Evolutionary conservation across 2,329 filamentous ascomycete genomes (phyloP).

Genomic region (Colletotrichum zoysiae): DNA sequence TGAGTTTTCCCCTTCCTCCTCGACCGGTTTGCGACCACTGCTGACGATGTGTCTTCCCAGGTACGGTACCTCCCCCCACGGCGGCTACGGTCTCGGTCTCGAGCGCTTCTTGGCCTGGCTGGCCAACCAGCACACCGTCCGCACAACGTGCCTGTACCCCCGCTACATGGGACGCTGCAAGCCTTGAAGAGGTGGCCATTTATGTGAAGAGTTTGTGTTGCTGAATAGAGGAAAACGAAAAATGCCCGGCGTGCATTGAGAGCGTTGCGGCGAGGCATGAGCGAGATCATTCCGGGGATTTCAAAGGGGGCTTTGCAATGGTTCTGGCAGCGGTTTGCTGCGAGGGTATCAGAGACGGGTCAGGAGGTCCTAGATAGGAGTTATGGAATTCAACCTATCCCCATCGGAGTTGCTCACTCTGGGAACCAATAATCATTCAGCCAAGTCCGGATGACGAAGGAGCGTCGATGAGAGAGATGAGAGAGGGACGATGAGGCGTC

Average conservation of each 20-base stretch:
- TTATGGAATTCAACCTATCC: constrained; percentile 35
- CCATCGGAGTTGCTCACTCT: constrained; percentile 12
- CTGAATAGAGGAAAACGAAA: background rate
- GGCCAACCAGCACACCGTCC: constrained; percentile 73
- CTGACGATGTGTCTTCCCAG: constrained; percentile 55
- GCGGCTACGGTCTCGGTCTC: constrained; percentile 91
- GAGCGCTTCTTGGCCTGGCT: constrained; percentile 80
- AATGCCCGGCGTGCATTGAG: constrained; percentile 15
- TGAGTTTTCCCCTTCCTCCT: constrained; percentile 61
- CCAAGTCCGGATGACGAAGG: background rate
- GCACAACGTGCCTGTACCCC: constrained; percentile 80
- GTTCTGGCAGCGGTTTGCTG: constrained; percentile 34
- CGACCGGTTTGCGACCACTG: constrained; percentile 7
- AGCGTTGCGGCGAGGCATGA: constrained; percentile 29
- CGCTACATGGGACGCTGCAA: constrained; percentile 86
- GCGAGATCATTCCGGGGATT: constrained; percentile 29
- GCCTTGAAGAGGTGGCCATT: constrained; percentile 63
- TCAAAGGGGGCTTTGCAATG: constrained; percentile 32
- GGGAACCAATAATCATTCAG: background rate
- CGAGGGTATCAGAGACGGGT: constrained; percentile 28
- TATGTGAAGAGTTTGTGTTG: background rate
- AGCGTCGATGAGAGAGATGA: background rate
- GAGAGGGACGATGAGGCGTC: background rate
- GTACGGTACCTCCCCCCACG: constrained; percentile 92
- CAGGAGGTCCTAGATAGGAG: constrained; percentile 36